Base-by-base conservation (phyloP, 2,329 filamentous ascomycete species). In the Lizonia empirigonia region DNA sequence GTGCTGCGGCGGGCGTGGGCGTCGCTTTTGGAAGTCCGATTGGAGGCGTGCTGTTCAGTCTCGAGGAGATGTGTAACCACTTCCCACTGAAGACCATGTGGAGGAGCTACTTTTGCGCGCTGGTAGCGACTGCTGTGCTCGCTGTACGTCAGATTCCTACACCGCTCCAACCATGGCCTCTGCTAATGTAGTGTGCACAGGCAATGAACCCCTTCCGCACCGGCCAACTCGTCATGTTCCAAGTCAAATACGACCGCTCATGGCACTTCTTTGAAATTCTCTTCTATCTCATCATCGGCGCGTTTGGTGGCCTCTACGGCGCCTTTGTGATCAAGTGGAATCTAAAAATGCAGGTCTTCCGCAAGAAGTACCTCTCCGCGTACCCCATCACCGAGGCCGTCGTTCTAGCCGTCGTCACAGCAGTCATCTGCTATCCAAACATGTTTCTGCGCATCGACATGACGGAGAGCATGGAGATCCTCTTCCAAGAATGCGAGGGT, bases 271-370 rank as follows among this genome's bases (percentile, higher is more conserved):
- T 99, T 68, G 94, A 99, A 71, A 81, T 94, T 3, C 74, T 96
- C 20, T 97, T 97, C 70, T 99, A 96, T 74, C 83, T 96, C 59
- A 79, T 96, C 44, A 85, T 99, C 56, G 94, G 94, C 37, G 82
- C 94, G 22, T 97, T 99, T 63, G 94, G 94, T 32, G 94, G 94
- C 5, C 80, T 97, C 2, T 99, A 99, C 63, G 94, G 94, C 48
- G 93, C 93, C 12, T 91, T 97, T 64, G 91, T 97, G 50, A 99
- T 97, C 71, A 96, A 97, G 71, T 97, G 93, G 91, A 97, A 99
- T 71, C 77, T 99, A 36, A 85, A 90, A 47, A 89, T 87, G 26
- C 91, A 97, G 72, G 86, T 91, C 0, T 97, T 99, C 73, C 86
- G 94, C 48, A 97, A 97, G 77, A 93, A 91, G 67, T 96, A 96